Base-by-base conservation (phyloP, 2,329 filamentous ascomycete genomes). In the Parasarocladium wereldwijsianum region DNA sequence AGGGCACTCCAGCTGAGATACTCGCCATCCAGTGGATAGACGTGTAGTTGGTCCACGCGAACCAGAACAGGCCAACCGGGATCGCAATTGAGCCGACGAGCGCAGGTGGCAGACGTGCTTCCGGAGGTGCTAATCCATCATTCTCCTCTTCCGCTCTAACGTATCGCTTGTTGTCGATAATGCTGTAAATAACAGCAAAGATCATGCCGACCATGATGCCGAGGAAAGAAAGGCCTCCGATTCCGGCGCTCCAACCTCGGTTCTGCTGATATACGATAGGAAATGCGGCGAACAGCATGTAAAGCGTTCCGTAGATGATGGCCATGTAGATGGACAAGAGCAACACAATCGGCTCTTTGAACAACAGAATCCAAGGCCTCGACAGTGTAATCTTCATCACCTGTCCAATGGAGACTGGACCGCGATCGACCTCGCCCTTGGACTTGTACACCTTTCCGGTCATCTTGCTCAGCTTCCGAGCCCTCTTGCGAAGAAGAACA, bases 271-370 rank as follows among this genome's bases (percentile, higher is more conserved):
- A 77, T 9, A 76, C 69, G 31, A 76, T 59, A 1, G 62, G 60
- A 34, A 59, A 61, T 3, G 58, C 60, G 8, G 45, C 54, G 37
- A 64, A 60, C 22, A 60, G 45, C 47, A 64, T 55, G 44, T 64
- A 67, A 1, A 65, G 41, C 0, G 58, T 64, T 9, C 55, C 55
- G 39, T 60, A 62, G 30, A 61, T 43, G 31, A 60, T 68, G 33
- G 67, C 62, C 54, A 70, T 62, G 51, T 76, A 76, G 9, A 75
- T 50, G 4, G 59, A 65, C 6, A 69, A 49, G 3, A 76, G 49
- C 11, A 74, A 43, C 13, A 76, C 67, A 37, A 77, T 76, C 2
- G 71, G 70, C 38, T 77, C 72, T 16, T 47, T 44, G 52, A 76
- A 68, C 2, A 77, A 54, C 10, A 78, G 51, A 24, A 70, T 50